A percentile compares a stretch with the other conserved stretches of the same genome.
phyloP scores from a whole-genome alignment of 495 filamentous ascomycete species.

The Daldinia decipiens region DNA sequence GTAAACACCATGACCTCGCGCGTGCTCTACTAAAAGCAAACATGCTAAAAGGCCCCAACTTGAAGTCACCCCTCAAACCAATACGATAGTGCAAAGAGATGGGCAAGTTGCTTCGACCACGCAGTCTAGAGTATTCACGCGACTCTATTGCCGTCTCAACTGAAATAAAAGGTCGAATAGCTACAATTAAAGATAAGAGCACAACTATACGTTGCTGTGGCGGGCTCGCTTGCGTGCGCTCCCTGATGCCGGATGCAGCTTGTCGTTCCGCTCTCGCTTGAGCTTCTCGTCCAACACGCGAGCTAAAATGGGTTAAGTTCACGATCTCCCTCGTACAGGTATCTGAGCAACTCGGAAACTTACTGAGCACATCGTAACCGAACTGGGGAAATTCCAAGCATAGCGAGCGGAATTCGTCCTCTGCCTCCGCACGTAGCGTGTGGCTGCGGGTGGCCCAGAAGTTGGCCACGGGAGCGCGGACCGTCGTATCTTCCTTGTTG shows the following conservation, averaged over 20 bases:
- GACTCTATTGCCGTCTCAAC: background rate
- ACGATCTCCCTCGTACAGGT: background rate
- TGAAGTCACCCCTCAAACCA: background rate
- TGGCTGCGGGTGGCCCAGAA: slow-evolving; percentile 90
- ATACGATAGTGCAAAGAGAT: slow-evolving; percentile 12
- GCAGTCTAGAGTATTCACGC: background rate
- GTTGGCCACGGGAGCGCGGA: slow-evolving; percentile 84
- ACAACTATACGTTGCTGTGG: slow-evolving; percentile 53
- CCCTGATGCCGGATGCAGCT: slow-evolving; percentile 58
- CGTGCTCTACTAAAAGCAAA: background rate
- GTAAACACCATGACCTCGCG: background rate
- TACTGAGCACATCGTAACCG: slow-evolving; percentile 86
- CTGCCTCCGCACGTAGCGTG: slow-evolving; percentile 82
- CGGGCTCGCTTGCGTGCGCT: slow-evolving; percentile 62
- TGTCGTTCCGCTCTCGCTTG: slow-evolving; percentile 65
- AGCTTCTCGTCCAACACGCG: slow-evolving; percentile 69
- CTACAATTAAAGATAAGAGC: background rate
- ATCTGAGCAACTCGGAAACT: slow-evolving; percentile 32
- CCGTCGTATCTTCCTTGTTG: slow-evolving; percentile 69
- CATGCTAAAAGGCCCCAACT: background rate
- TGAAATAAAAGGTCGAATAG: background rate
- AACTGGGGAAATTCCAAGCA: slow-evolving; percentile 93
- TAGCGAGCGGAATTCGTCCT: slow-evolving; percentile 80
- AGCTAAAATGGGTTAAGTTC: slow-evolving; percentile 51
- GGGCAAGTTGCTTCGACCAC: background rate